Base-by-base conservation (phyloP, 345 rosid genomes). In the Citrus glauca region DNA sequence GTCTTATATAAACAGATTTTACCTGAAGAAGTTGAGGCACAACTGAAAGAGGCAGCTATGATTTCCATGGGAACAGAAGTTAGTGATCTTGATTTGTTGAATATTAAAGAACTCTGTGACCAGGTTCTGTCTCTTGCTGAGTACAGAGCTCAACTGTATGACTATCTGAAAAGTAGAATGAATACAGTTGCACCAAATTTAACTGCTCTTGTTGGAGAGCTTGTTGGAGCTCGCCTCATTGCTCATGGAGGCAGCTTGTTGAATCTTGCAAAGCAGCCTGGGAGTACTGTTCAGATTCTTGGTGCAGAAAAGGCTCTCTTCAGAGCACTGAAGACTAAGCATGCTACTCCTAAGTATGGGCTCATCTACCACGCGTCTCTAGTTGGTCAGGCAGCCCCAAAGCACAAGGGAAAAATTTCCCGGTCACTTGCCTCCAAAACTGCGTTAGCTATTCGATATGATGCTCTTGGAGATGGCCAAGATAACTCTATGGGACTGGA, bases 11-110 rank as follows among this genome's bases (percentile, higher is more conserved):
- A 73, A 9, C 82, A 94, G 97, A 71, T 92, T 74, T 74, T 96
- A 68, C 77, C 91, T 0, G 98, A 92, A 68, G 98, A 91, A 45
- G 79, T 90, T 81, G 98, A 96, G 81, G 71, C 87, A 3, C 93
- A 93, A 24, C 63, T 96, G 74, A 96, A 96, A 79, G 99, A 92
- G 48, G 97, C 98, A 11, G 87, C 97, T 48, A 80, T 88, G 73
- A 96, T 92, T 86, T 96, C 98, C 27, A 92, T 92, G 99, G 98
- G 98, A 64, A 92, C 95, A 24, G 98, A 95, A 86, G 84, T 95
- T 56, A 92, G 86, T 78, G 98, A 95, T 16, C 89, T 91, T 66
- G 98, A 96, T 84, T 80, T 96, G 82, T 10, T 83, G 45, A 91
- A 91, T 69, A 92, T 95, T 67, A 87, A 84, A 80, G 95, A 95